Percentiles rank a stretch among this genome's conserved stretches.
Conservation (phyloP, 2,329 filamentous ascomycete species). For the Cordyceps pruinosa region DNA sequence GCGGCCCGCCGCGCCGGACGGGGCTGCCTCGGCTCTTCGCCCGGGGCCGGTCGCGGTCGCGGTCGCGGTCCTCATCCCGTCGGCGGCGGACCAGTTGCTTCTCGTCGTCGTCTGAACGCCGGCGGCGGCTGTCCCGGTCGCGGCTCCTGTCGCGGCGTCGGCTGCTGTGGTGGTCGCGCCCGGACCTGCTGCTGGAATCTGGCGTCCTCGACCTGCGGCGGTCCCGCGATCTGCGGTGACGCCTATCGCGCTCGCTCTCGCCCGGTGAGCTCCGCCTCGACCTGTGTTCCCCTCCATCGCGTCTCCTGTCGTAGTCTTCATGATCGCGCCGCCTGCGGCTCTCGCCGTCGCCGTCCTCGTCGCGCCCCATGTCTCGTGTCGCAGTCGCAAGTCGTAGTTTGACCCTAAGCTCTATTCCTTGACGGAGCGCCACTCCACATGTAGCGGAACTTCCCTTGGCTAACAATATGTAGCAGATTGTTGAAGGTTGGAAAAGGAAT, state of each 20-base stretch:
- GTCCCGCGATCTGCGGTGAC: conserved; percentile 9
- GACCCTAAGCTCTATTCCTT: not conserved
- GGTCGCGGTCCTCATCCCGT: conserved; percentile 4
- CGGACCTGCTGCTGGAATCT: conserved; percentile 1
- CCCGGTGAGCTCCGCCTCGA: conserved; percentile 7
- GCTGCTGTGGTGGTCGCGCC: conserved; percentile 18
- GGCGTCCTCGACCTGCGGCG: conserved; percentile 11
- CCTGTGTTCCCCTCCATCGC: not conserved
- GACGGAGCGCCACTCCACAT: not conserved
- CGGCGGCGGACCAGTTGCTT: not conserved
- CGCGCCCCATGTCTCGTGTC: conserved; percentile 2
- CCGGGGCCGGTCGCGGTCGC: conserved; percentile 15
- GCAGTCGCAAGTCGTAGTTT: not conserved
- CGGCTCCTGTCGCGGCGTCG: conserved; percentile 22
- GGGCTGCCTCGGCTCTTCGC: conserved; percentile 20
- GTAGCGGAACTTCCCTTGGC: not conserved
- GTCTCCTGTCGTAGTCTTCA: not conserved
- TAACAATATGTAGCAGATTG: not conserved
- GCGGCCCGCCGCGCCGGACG: conserved; percentile 36
- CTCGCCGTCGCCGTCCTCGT: conserved; percentile 1
- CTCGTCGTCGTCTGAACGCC: conserved; percentile 5
- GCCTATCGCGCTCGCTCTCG: conserved; percentile 9
- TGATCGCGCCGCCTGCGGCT: conserved; percentile 3
- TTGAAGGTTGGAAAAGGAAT: not conserved
- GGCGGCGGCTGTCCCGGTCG: conserved; percentile 7